Evolutionary conservation across 177 flowering plant genomes (phyloP).

Genomic region (Vitis hybrid): DNA sequence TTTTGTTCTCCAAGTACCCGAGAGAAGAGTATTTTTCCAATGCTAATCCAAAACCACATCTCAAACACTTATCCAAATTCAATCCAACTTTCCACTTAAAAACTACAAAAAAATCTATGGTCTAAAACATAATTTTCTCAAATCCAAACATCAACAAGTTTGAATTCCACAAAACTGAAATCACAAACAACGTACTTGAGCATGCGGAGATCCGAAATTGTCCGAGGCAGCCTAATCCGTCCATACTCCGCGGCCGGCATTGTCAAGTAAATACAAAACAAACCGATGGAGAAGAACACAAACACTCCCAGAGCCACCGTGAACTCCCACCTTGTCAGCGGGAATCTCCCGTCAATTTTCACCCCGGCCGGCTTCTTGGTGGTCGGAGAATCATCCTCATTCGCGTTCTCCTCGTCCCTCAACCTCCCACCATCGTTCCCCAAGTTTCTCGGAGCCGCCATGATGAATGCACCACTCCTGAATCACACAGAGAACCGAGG

Average conservation of each 20-base stretch:
- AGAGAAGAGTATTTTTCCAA: not conserved
- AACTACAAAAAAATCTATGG: not conserved
- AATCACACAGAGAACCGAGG: not conserved
- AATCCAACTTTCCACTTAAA: not conserved
- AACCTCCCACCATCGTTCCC: conserved; percentile 29
- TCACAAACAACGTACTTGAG: conserved; percentile 55
- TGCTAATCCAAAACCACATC: not conserved
- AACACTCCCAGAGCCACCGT: conserved; percentile 56
- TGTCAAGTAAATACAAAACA: conserved; percentile 57
- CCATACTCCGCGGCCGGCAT: conserved; percentile 80
- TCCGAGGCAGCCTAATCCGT: conserved; percentile 65
- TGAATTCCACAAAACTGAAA: not conserved
- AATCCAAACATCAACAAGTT: not conserved
- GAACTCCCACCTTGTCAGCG: conserved; percentile 67
- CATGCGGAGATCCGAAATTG: conserved; percentile 71
- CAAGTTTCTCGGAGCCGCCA: conserved; percentile 73
- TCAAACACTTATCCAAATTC: not conserved
- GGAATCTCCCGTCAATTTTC: conserved; percentile 40
- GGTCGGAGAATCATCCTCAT: conserved; percentile 57
- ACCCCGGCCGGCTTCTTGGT: conserved; percentile 53
- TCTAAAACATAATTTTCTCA: no score
- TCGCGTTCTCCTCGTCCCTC: conserved; percentile 55
- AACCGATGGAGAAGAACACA: conserved; percentile 51
- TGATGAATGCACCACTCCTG: conserved; percentile 12
- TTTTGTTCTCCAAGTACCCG: no score